Evolutionary conservation across 2,329 filamentous ascomycete genomes (phyloP), one percentile per base, ranked within the genome.

Genomic region (Penicillium freii): DNA sequence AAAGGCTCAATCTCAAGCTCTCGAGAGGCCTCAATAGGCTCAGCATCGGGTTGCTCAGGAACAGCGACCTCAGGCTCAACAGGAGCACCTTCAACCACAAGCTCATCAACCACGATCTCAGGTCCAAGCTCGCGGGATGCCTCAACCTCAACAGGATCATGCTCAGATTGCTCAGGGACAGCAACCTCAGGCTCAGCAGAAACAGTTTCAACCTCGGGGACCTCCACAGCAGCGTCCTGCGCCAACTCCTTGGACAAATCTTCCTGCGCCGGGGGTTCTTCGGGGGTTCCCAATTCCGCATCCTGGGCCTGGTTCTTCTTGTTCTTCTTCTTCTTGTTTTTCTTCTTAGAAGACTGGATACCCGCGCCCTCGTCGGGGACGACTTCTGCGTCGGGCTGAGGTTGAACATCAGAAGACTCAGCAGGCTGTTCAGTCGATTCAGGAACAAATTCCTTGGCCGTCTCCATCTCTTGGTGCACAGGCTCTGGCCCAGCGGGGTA

Each of bases 241-340:
- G 17, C n/a, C 8, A 29, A 5, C 23, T 64, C 59, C 13, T 59
- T 58, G 9, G 36, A 10, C 25, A 38, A 36, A 21, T 57, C 56
- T 27, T 45, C 19, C 27, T 54, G 42, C 8, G 44, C 38, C n/a
- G 54, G 56, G 1, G 40, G 47, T 21, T 68, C 61, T 43, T 61
- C 56, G 17, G 44, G 15, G 15, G n/a, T 39, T 45, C 31, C 17
- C n/a, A 66, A 59, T 33, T 33, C 38, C 3, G 56, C 44, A 45
- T 46, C 62, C 53, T 65, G 64, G 25, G 29, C 34, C 29, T 59
- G 53, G 45, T 54, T 63, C 63, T 64, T 72, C 62, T 73, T 71
- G 58, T 72, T 72, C 57, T 73, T 74, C 57, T 74, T 76, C 58
- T 71, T 72, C 59, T 71, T 75, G 51, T 72, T 70, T 48, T 67